Evolutionary conservation across 2,329 filamentous ascomycete genomes (phyloP), one percentile per base, ranked within the genome.

Genomic region (Cladophialophora chaetospira): DNA sequence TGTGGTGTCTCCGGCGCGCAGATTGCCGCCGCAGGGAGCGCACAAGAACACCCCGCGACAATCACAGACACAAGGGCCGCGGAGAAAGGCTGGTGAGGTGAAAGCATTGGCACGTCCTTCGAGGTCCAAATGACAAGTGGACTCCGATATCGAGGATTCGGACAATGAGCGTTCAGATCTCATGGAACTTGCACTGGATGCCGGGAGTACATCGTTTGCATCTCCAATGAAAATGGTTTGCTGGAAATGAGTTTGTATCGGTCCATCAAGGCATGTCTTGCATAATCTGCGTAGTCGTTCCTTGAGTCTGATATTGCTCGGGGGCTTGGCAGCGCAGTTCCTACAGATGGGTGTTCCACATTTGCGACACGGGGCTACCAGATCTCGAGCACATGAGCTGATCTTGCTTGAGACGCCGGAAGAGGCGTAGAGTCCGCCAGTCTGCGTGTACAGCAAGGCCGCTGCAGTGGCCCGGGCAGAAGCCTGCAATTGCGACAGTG

Each of bases 311-410:
- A 80, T 77, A 1, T 81, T 78, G 2, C 87, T 83, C 0, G 90
- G 91, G 0, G 88, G 85, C 72, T 97, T 96, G 67, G 90, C 88
- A 4, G 87, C 87, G 73, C 93, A 97, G 66, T 97, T 97, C 74
- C 93, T 83, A 72, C 93, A 97, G 53, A 96, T 85, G 23, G 91
- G 80, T 25, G 76, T 84, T 35, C 82, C 82, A 71, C 93, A 97
- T 61, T 86, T 82, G 53, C 90, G 84, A 72, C 93, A 97, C 65
- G 88, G 87, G 38, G 81, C 83, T 4, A 97, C 93, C 83, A 96
- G 83, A 71, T 97, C 93, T 60, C 90, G 81, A 19, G 93, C 93
- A 70, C 93, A 97, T 65, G 82, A 81, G 4, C 88, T 86, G 25
- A 88, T 80, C 72, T 90, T 93, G 50, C 76, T 85, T 82, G 65